phyloP scores from a whole-genome alignment of 768 basidiomycete species.

The Collybia sp. region DNA sequence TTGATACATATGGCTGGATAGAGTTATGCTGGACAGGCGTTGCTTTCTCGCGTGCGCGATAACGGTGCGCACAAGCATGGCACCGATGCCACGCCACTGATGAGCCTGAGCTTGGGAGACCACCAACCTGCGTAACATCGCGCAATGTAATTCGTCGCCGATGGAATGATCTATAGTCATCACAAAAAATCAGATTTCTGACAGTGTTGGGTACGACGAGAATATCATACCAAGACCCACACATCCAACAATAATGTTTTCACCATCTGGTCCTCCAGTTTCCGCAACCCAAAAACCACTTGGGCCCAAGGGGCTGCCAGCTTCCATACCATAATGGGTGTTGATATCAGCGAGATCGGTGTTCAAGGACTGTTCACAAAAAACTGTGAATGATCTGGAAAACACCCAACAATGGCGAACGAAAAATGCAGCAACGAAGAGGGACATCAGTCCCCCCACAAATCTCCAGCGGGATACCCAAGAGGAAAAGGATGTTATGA shows the following conservation, averaged over 20 bases:
- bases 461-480: too few relatives aligned
- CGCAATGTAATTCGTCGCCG: neutral
- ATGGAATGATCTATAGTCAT: neutral
- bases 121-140: neutral
- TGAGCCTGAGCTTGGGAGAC: neutral
- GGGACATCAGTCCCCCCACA: too few relatives aligned
- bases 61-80: neutral
- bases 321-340: too few relatives aligned
- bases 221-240: neutral
- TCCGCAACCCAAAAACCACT: neutral
- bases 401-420: too few relatives aligned
- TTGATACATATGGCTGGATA: neutral
- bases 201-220: neutral
- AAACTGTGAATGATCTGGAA: too few relatives aligned
- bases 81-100: neutral
- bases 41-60: neutral
- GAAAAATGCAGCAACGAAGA: too few relatives aligned
- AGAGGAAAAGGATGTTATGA: too few relatives aligned
- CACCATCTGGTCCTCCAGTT: neutral
- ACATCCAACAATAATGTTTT: neutral
- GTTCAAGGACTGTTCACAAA: too few relatives aligned
- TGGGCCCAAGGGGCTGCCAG: neutral
- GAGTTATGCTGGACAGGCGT: neutral
- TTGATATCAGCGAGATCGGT: too few relatives aligned
- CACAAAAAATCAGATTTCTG: neutral